A percentile compares a stretch with the other conserved stretches of the same genome.
These are phyloP conservation scores for Beauveria bassiana DNA, from an alignment of 2,329 filamentous ascomycete genomes.

Conservation along the genomic window DNA sequence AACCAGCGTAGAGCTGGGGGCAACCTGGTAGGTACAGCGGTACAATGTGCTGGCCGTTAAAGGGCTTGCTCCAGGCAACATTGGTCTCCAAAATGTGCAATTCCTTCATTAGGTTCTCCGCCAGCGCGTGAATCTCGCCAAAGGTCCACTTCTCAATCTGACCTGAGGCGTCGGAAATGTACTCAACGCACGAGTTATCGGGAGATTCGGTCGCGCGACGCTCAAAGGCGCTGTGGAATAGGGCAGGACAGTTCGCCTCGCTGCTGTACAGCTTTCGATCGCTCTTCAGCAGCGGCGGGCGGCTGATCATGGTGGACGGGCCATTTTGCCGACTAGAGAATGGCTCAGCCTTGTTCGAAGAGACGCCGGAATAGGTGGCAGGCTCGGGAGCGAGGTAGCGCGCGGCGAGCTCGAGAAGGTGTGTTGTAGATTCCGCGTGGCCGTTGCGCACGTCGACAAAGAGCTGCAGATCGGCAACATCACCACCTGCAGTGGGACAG, in stretches of 20 bases:
- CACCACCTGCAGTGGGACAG: not conserved
- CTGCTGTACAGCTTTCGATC: conserved; percentile 1
- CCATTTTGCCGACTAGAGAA: conserved; percentile 9
- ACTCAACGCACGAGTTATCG: conserved; percentile 7
- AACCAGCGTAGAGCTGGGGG: conserved; percentile 8
- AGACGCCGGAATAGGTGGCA: not conserved
- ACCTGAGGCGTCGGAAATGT: conserved; percentile 6
- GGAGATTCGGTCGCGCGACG: conserved; percentile 6
- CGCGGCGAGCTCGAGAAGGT: conserved; percentile 11
- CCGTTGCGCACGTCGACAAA: conserved; percentile 10
- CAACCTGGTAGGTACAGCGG: conserved; percentile 11
- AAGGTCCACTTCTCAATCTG: conserved; percentile 8
- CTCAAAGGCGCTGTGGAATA: conserved; percentile 10
- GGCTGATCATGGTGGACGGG: conserved; percentile 5
- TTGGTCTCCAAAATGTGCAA: conserved; percentile 8
- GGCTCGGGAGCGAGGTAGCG: conserved; percentile 6
- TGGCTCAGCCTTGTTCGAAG: not conserved
- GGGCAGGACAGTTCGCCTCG: conserved; percentile 7
- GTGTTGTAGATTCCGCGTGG: not conserved
- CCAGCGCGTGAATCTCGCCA: conserved; percentile 1
- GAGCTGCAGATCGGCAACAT: conserved; percentile 5
- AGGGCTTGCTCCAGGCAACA: conserved; percentile 38
- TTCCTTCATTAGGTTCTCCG: conserved; percentile 1
- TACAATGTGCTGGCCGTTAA: conserved; percentile 31
- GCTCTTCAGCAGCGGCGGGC: conserved; percentile 8